A percentile compares a stretch with the other conserved stretches of the same genome.
Conservation (phyloP, 441 rosid species). For the Pelargonium hybrid region DNA sequence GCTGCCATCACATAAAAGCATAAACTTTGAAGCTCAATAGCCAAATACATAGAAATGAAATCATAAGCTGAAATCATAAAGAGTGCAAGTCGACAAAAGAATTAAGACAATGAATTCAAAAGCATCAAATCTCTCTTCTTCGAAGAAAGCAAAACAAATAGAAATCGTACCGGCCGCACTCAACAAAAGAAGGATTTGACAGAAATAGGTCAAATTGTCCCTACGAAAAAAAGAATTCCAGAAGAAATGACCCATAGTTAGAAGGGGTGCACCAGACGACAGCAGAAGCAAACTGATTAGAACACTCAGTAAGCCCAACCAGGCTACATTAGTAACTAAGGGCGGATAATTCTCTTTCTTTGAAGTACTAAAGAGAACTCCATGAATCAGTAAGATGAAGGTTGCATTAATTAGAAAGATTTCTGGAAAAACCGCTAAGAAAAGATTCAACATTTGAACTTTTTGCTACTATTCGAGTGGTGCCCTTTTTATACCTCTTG, state of each 20-base stretch:
- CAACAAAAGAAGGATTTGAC: too few relatives aligned
- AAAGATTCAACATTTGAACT: slow-evolving; percentile 4
- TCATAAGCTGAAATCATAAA: neutral
- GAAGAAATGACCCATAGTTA: too few relatives aligned
- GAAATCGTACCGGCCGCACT: too few relatives aligned
- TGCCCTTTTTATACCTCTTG: too few relatives aligned
- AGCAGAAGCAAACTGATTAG: too few relatives aligned
- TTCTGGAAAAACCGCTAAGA: neutral
- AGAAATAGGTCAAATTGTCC: too few relatives aligned
- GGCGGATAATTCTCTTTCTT: neutral
- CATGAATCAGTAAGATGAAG: slow-evolving; percentile 1
- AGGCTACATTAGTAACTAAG: neutral
- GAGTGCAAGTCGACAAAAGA: neutral
- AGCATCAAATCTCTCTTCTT: too few relatives aligned
- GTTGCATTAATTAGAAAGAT: slow-evolving; percentile 1
- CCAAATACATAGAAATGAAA: neutral
- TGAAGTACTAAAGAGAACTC: neutral
- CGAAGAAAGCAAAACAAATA: too few relatives aligned
- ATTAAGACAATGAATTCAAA: neutral
- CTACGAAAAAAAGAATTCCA: too few relatives aligned
- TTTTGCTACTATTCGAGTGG: too few relatives aligned
- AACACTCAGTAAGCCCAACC: too few relatives aligned
- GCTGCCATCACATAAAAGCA: neutral
- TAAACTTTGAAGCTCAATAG: slow-evolving; percentile 1
- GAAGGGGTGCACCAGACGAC: too few relatives aligned